These are phyloP conservation scores for Moricandia moricandioides DNA, from an alignment of 345 rosid genomes.

Conservation along the genomic window DNA sequence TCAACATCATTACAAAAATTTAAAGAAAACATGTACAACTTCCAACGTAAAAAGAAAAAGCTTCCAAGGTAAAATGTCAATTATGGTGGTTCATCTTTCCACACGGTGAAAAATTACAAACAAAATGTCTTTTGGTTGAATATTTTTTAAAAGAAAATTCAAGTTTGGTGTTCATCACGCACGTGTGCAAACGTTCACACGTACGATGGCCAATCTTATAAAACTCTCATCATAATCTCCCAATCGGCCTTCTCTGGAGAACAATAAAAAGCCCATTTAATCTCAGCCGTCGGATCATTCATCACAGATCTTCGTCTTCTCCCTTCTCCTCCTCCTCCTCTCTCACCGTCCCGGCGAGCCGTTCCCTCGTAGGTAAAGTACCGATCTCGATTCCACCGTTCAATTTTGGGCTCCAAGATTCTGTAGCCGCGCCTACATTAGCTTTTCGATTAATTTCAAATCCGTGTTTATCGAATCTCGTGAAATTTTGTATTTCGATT, in stretches of 20 bases:
- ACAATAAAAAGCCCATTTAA: slow-evolving; percentile 25
- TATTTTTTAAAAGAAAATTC: not conserved
- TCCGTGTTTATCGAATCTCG: not conserved
- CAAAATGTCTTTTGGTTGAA: not conserved
- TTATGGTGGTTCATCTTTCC: not conserved
- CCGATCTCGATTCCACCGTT: not conserved
- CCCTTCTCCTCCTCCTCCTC: not conserved
- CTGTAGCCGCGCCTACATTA: slow-evolving; percentile 20
- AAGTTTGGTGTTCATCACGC: slow-evolving; percentile 10
- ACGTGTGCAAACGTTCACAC: slow-evolving; percentile 13
- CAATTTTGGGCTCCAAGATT: not conserved
- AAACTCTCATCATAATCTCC: not conserved
- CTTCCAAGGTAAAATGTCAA: slow-evolving; percentile 5
- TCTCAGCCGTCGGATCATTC: slow-evolving; percentile 32
- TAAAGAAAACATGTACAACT: not conserved
- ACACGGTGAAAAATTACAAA: not conserved
- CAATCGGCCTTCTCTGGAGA: slow-evolving; percentile 14
- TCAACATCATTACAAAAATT: not conserved
- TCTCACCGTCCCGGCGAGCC: slow-evolving; percentile 22
- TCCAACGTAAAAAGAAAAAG: not conserved
- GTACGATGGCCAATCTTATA: slow-evolving; percentile 17
- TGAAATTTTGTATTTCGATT: not conserved
- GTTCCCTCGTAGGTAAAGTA: slow-evolving; percentile 34
- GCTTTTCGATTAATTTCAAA: slow-evolving; percentile 6
- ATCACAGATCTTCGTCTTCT: slow-evolving; percentile 25